Evolutionary conservation across 2,329 filamentous ascomycete genomes (phyloP).

Genomic region (Cercospora sojina): DNA sequence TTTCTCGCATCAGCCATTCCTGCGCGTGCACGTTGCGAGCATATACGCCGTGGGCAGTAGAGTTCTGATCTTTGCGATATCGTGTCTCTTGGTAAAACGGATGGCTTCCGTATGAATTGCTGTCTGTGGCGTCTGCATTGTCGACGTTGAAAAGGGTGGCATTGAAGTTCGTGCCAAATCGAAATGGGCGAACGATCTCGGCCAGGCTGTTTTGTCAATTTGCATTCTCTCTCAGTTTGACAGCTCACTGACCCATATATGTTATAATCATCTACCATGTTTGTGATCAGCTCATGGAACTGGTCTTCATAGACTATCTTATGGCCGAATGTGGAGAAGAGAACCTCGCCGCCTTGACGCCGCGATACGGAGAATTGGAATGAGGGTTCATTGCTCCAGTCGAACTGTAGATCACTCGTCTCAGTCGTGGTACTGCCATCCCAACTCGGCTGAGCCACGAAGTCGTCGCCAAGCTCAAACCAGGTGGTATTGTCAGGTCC

Average conservation of each 20-base stretch:
- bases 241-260: conserved; percentile 33
- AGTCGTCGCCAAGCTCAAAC: conserved; percentile 24
- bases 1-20: conserved; percentile 35
- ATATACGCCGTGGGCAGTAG: conserved; percentile 36
- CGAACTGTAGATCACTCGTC: conserved; percentile 32
- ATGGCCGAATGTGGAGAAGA: conserved; percentile 36
- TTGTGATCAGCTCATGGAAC: conserved; percentile 36
- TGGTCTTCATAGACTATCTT: conserved; percentile 36
- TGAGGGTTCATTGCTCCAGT: conserved; percentile 33
- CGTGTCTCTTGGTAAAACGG: conserved; percentile 39
- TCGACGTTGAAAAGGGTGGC: conserved; percentile 37
- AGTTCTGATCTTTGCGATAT: conserved; percentile 24
- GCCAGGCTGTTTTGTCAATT: conserved; percentile 1
- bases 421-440: conserved; percentile 23
- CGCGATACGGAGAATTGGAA: conserved; percentile 35
- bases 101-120: conserved; percentile 35
- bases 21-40: conserved; percentile 38
- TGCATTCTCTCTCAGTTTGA: not conserved
- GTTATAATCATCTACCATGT: conserved; percentile 33
- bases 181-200: conserved; percentile 32
- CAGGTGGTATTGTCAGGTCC: conserved; percentile 23
- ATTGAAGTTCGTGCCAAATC: conserved; percentile 33
- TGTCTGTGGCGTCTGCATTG: conserved; percentile 26
- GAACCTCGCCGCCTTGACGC: conserved; percentile 24
- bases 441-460: conserved; percentile 21